Percentiles rank a stretch among this genome's conserved stretches.
Conservation (phyloP, 108 stramenopile species). For the Nitzschia palea region DNA sequence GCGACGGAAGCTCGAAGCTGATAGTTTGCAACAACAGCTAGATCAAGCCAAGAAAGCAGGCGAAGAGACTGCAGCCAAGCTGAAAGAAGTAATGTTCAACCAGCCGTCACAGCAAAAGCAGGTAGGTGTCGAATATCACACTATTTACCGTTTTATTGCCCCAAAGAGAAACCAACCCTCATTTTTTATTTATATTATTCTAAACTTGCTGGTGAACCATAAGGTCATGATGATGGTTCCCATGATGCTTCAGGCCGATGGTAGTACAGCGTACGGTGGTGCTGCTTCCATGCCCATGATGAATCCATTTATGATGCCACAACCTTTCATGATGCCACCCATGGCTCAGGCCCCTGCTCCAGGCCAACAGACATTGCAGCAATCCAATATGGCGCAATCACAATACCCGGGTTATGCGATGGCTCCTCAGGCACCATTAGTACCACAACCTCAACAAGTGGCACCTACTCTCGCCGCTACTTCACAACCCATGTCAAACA, state of each 20-base stretch:
- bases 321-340: slow-evolving; percentile 17
- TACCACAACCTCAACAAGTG: background rate
- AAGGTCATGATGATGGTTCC: slow-evolving; percentile 89
- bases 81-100: slow-evolving; percentile 39
- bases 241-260: slow-evolving; percentile 76
- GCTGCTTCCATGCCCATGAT: slow-evolving; percentile 18
- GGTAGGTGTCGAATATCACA: background rate
- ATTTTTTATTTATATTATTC: slow-evolving; percentile 1
- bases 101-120: slow-evolving; percentile 19
- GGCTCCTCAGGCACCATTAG: background rate
- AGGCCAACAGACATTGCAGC: background rate
- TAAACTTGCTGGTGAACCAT: background rate
- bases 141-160: background rate
- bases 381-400: slow-evolving; percentile 18
- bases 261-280: slow-evolving; percentile 13
- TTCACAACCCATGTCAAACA: too few relatives aligned
- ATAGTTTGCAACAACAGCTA: slow-evolving; percentile 56
- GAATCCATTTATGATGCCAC: slow-evolving; percentile 26
- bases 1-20: slow-evolving; percentile 42
- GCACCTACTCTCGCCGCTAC: background rate
- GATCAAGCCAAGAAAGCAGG: slow-evolving; percentile 51
- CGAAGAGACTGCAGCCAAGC: slow-evolving; percentile 48
- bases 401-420: slow-evolving; percentile 13
- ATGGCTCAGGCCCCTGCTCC: background rate
- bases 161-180: background rate